A percentile compares a stretch with the other conserved stretches of the same genome.
Evolutionary conservation across 192 early-diverging fungal genomes (phyloP).

Genomic region (Coemansia sp.): DNA sequence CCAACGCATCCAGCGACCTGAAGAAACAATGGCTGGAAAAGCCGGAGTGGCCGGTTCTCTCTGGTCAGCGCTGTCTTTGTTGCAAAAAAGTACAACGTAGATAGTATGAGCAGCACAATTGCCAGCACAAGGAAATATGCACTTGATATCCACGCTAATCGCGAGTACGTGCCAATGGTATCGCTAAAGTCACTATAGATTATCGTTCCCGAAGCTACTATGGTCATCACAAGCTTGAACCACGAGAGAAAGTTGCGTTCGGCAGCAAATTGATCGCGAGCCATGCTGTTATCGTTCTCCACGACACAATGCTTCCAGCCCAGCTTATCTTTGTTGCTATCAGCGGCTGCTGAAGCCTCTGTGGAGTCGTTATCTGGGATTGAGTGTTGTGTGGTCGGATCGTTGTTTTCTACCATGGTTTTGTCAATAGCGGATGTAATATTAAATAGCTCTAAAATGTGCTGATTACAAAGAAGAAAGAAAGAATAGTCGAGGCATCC

Average conservation of each 20-base stretch:
- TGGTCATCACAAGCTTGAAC: conserved; percentile 39
- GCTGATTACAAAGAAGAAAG: background rate
- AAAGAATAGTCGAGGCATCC: background rate
- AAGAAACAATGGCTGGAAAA: conserved; percentile 28
- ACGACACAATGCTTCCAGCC: conserved; percentile 5
- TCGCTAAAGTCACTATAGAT: conserved; percentile 20
- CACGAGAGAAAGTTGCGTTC: conserved; percentile 53
- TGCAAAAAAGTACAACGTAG: conserved; percentile 26
- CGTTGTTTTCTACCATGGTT: background rate
- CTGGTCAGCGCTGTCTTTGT: conserved; percentile 17
- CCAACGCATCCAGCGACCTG: conserved; percentile 27
- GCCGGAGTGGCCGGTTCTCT: conserved; percentile 17
- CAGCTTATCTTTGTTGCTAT: background rate
- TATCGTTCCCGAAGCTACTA: conserved; percentile 23
- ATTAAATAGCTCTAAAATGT: background rate
- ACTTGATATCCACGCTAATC: conserved; percentile 17
- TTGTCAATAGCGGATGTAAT: no score
- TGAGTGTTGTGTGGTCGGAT: background rate
- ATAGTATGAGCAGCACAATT: conserved; percentile 18
- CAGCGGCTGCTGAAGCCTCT: background rate
- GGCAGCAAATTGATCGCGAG: conserved; percentile 50
- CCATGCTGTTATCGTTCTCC: conserved; percentile 50
- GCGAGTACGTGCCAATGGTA: background rate
- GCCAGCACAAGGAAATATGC: conserved; percentile 30
- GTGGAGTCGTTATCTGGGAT: no score